Conservation (phyloP, 2,329 filamentous ascomycete species). For the Colletotrichum zoysiae region DNA sequence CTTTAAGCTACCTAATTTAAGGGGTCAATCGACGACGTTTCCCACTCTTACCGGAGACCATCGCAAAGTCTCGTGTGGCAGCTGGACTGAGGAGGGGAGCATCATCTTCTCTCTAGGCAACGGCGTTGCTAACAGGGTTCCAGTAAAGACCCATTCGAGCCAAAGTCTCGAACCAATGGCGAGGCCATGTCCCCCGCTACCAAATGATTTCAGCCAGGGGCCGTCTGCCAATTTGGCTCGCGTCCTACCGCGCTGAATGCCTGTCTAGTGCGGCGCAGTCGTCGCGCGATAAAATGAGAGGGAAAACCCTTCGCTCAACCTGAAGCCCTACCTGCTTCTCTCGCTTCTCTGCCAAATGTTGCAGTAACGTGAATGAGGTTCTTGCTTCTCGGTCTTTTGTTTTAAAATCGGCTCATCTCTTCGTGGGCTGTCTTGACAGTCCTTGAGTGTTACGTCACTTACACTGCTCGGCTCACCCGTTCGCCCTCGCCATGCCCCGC, state of each 20-base stretch:
- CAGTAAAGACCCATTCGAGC: slow-evolving; percentile 20
- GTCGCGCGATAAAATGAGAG: slow-evolving; percentile 31
- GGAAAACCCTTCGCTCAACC: slow-evolving; percentile 11
- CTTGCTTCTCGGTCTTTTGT: neutral
- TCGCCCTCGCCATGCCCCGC: neutral
- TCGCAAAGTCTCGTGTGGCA: neutral
- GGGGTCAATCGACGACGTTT: neutral
- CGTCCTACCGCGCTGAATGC: slow-evolving; percentile 9
- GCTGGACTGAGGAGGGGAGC: neutral
- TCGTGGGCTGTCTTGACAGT: neutral
- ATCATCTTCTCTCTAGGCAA: slow-evolving; percentile 20
- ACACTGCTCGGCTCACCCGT: neutral
- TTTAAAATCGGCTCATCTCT: neutral
- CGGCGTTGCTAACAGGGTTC: slow-evolving; percentile 19
- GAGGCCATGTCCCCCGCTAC: slow-evolving; percentile 21
- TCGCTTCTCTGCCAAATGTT: slow-evolving; percentile 5
- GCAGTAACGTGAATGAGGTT: neutral
- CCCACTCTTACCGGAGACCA: neutral
- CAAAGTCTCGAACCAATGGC: slow-evolving; percentile 17
- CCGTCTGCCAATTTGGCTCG: slow-evolving; percentile 2
- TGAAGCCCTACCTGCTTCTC: neutral
- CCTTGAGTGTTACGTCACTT: neutral
- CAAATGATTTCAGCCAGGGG: slow-evolving; percentile 3
- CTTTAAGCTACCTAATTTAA: neutral
- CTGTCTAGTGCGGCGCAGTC: slow-evolving; percentile 27